Base-by-base conservation (phyloP, 2,329 filamentous ascomycete genomes). In the Rutstroemia sydowiana region DNA sequence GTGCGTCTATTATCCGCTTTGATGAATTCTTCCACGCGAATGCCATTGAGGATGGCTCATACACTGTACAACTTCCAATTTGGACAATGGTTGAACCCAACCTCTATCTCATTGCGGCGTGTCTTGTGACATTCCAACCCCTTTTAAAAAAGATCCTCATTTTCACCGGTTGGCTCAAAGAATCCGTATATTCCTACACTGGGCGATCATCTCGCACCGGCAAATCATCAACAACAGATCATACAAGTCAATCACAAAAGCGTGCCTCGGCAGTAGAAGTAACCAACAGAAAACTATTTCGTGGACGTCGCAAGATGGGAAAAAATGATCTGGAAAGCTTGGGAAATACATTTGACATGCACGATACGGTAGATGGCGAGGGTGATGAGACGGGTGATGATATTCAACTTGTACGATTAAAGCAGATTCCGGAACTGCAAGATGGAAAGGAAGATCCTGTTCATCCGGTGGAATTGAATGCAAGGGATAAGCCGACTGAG, bases 1-100 rank as follows among this genome's bases (percentile, higher is more conserved):
- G 23, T n/a, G 36, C 41, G 3, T 51, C 48, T 6, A 51, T 51
- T n/a, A 16, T 51, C 23, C 48, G 48, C n/a, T 51, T 51, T 41
- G 40, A 20, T 8, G 28, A 20, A 14, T 51, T 51, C 41, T 51
- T 51, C 30, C n/a, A 26, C 5, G 31, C 16, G 5, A 34, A 37
- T 16, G 30, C 28, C 11, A 28, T 44, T 13, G 26, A 16, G n/a
- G 48, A 51, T 23, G 30, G 28, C 10, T 45, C 48, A 2, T 44
- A 30, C 40, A 34, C 48, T 16, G 41, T 45, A 5, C 14, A 34
- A 13, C 41, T 51, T 18, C 31, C 36, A 9, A 36, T 23, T 9
- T 44, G 40, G 40, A 44, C 40, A 8, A n/a, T 45, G 10, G 41
- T 45, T n/a, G 48, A 51, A 30, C 20, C 48, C 2, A 41, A 36